phyloP scores from a whole-genome alignment of 192 early-diverging fungal species.

The Coemansia sp. region DNA sequence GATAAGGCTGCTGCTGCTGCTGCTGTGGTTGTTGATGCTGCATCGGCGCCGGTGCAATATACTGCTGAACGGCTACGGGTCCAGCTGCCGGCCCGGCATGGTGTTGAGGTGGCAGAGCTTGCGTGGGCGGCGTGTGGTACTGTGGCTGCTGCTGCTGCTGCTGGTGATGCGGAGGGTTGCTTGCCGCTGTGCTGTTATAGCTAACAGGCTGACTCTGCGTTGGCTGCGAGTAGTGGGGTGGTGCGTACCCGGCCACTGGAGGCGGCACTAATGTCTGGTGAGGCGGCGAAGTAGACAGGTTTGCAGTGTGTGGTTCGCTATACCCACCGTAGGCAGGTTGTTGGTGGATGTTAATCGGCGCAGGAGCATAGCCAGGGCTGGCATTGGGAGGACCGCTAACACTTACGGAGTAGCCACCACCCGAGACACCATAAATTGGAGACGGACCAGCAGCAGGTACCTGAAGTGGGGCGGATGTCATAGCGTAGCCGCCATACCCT shows the following conservation, averaged over 20 bases:
- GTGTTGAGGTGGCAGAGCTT: slow-evolving; percentile 21
- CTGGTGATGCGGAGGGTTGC: slow-evolving; percentile 11
- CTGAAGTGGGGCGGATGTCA: slow-evolving; percentile 27
- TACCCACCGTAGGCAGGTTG: slow-evolving; percentile 23
- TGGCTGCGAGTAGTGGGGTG: slow-evolving; percentile 23
- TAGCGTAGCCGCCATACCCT: slow-evolving; percentile 36
- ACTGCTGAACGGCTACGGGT: slow-evolving; percentile 12
- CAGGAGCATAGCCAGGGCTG: slow-evolving; percentile 21
- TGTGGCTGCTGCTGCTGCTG: not conserved
- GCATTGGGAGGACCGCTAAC: slow-evolving; percentile 9
- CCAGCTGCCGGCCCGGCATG: slow-evolving; percentile 8
- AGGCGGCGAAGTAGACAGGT: slow-evolving; percentile 6
- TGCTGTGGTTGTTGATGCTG: slow-evolving; percentile 25
- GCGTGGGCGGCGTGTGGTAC: slow-evolving; percentile 4
- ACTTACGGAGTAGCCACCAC: slow-evolving; percentile 3
- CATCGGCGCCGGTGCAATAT: slow-evolving; percentile 9
- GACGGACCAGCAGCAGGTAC: not conserved
- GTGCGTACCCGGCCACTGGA: slow-evolving; percentile 12
- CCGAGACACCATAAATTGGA: slow-evolving; percentile 11
- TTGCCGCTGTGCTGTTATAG: slow-evolving; percentile 15
- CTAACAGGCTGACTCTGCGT: slow-evolving; percentile 15
- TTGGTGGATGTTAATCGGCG: slow-evolving; percentile 17
- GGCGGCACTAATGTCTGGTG: slow-evolving; percentile 24
- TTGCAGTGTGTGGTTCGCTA: slow-evolving; percentile 13
- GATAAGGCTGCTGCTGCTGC: slow-evolving; percentile 20